These are phyloP conservation scores for Ocimum tenuiflorum DNA, from an alignment of 257 asterid species.

Conservation along the genomic window DNA sequence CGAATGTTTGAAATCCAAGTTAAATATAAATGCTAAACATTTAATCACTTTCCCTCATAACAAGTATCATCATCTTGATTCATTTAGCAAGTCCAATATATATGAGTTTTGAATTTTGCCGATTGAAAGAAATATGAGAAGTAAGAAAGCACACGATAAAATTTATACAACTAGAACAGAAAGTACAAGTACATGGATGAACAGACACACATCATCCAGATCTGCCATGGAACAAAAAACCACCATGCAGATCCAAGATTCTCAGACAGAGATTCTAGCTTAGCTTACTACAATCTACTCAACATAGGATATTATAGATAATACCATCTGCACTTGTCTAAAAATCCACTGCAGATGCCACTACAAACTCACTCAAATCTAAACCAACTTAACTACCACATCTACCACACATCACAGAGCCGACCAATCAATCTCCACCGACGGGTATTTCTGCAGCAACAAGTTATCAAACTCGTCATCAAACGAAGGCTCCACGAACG, in stretches of 20 bases:
- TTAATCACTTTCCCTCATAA: too few species aligned
- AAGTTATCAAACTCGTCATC: constrained; percentile 27
- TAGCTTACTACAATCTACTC: constrained; percentile 22
- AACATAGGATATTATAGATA: not conserved
- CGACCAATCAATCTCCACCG: constrained; percentile 95
- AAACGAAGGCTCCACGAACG: constrained; percentile 37
- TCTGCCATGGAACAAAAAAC: constrained; percentile 55
- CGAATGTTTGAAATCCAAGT: too few species aligned
- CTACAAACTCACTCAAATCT: not conserved
- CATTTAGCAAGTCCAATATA: too few species aligned
- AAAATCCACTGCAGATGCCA: constrained; percentile 69
- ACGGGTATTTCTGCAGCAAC: constrained; percentile 61
- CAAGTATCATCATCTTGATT: too few species aligned
- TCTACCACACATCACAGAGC: constrained; percentile 25
- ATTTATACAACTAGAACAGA: not conserved
- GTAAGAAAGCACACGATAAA: not conserved
- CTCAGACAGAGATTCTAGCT: constrained; percentile 16
- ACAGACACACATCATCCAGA: constrained; percentile 20
- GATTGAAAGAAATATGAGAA: not conserved
- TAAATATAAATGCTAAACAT: too few species aligned
- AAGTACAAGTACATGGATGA: constrained; percentile 12
- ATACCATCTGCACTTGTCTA: constrained; percentile 60
- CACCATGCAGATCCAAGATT: constrained; percentile 35
- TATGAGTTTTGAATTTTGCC: too few species aligned
- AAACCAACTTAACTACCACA: not conserved